A percentile compares a stretch with the other conserved stretches of the same genome.
Conservation (phyloP, 2,329 filamentous ascomycete species). For the Colletotrichum lentis region DNA sequence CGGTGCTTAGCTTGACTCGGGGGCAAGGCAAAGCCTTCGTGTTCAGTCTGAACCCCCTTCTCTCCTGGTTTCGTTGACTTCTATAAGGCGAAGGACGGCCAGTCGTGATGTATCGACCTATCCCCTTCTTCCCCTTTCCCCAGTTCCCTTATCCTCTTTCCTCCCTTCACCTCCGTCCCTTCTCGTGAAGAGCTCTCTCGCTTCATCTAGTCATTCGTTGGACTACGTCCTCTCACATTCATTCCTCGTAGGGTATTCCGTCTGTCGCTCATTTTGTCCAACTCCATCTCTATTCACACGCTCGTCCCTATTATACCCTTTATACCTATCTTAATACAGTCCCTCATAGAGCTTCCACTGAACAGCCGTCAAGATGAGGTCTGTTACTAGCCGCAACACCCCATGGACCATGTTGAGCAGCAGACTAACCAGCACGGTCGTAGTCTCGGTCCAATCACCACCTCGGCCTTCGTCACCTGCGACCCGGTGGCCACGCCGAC, state of each 20-base stretch:
- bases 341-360: conserved; percentile 7
- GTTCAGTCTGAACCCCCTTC: neutral
- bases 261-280: conserved; percentile 28
- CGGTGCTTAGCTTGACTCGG: neutral
- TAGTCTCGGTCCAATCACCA: conserved; percentile 43
- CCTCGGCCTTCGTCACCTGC: conserved; percentile 46
- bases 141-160: neutral
- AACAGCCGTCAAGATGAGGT: conserved; percentile 39
- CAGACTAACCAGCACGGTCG: conserved; percentile 39
- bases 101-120: conserved; percentile 5
- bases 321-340: neutral
- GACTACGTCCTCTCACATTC: conserved; percentile 30
- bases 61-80: neutral
- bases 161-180: neutral
- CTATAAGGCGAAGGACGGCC: conserved; percentile 21
- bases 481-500: conserved; percentile 41
- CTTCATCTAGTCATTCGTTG: conserved; percentile 12
- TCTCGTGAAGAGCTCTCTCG: conserved; percentile 10
- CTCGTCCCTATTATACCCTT: neutral
- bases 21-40: neutral
- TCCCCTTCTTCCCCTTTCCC: neutral
- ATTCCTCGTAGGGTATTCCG: conserved; percentile 16
- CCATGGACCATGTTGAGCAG: neutral
- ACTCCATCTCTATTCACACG: conserved; percentile 9
- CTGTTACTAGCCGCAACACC: neutral